phyloP scores from a whole-genome alignment of 2,329 filamentous ascomycete species.

The Aspergillus quadricinctus region DNA sequence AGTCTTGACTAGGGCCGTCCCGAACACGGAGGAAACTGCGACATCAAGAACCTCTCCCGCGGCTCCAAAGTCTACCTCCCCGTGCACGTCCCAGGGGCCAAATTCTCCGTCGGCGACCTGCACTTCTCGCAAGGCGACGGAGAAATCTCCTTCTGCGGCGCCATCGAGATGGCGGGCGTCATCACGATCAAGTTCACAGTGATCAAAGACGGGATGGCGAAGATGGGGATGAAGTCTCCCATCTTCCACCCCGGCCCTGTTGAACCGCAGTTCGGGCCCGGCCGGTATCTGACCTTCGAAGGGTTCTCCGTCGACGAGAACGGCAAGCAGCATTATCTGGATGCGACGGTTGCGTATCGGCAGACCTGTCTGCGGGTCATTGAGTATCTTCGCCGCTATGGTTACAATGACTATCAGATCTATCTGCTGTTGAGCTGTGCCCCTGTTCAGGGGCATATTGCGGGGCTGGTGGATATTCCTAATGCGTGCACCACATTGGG shows the following conservation, averaged over 20 bases:
- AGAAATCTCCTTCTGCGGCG: constrained; percentile 83
- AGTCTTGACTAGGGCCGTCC: constrained; percentile 54
- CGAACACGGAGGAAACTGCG: constrained; percentile 86
- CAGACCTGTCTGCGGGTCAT: constrained; percentile 75
- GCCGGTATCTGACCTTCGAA: constrained; percentile 78
- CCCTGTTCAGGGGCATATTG: constrained; percentile 81
- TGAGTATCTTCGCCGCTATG: constrained; percentile 73
- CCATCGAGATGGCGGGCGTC: constrained; percentile 89
- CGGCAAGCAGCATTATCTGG: constrained; percentile 85
- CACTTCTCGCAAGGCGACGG: constrained; percentile 88
- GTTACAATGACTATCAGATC: constrained; percentile 68
- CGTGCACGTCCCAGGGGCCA: constrained; percentile 79
- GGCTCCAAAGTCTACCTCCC: constrained; percentile 82
- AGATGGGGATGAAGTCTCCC: constrained; percentile 73
- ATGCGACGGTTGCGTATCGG: constrained; percentile 79
- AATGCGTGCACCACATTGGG: constrained; percentile 89
- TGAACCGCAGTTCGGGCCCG: constrained; percentile 80
- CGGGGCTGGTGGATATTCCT: constrained; percentile 84
- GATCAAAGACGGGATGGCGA: constrained; percentile 72
- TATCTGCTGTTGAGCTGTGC: constrained; percentile 83
- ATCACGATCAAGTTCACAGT: constrained; percentile 89
- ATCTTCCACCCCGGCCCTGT: constrained; percentile 85
- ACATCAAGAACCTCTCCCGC: constrained; percentile 80
- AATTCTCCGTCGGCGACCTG: constrained; percentile 84
- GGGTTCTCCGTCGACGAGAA: constrained; percentile 86